phyloP scores from a whole-genome alignment of 306 rosid species.

The Acacia melanoxylon region DNA sequence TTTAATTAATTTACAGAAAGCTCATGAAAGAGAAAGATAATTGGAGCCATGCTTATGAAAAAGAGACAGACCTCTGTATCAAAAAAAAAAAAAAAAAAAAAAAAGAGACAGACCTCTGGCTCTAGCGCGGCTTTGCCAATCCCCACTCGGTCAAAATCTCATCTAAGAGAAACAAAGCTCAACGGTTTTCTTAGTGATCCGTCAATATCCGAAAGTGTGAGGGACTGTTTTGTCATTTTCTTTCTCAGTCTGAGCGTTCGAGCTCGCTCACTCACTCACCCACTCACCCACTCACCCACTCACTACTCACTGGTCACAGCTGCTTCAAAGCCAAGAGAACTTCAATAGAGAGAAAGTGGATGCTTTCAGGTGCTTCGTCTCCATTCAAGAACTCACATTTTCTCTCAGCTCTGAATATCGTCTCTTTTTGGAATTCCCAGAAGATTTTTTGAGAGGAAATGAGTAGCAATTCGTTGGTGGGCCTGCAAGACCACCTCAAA shows the following conservation, averaged over 20 bases:
- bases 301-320: not conserved
- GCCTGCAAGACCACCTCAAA: slow-evolving; percentile 90
- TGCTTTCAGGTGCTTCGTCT: slow-evolving; percentile 3
- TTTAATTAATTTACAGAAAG: too few relatives aligned
- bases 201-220: not conserved
- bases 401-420: slow-evolving; percentile 10
- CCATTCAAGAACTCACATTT: not conserved
- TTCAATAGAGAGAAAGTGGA: not conserved
- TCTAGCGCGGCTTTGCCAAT: too few relatives aligned
- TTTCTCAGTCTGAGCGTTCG: not conserved
- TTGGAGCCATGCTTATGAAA: not conserved
- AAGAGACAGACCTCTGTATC: too few relatives aligned
- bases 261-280: not conserved
- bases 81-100: too few relatives aligned
- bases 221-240: slow-evolving; percentile 33
- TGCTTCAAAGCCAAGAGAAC: slow-evolving; percentile 9
- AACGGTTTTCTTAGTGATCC: too few relatives aligned
- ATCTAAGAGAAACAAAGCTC: too few relatives aligned
- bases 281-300: too few relatives aligned
- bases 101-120: too few relatives aligned
- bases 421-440: not conserved
- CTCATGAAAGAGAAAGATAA: too few relatives aligned
- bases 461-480: slow-evolving; percentile 60
- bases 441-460: slow-evolving; percentile 34
- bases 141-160: too few relatives aligned